Conservation (phyloP, 139 green algal species). For the Coelastrella sp. region DNA sequence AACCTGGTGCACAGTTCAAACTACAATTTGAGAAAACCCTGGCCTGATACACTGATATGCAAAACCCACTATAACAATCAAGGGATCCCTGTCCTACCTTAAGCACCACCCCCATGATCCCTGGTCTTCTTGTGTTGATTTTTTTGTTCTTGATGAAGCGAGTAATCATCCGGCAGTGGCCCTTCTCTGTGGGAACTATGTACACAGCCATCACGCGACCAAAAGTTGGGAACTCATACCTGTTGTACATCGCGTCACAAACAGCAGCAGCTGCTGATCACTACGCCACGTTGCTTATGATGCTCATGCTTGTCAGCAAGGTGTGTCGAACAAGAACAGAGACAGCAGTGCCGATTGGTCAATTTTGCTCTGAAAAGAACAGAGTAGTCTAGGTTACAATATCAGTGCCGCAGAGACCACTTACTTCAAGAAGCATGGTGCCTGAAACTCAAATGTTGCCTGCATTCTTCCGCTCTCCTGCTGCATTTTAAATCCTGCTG, state of each 20-base stretch:
- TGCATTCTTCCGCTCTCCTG: slow-evolving; percentile 19
- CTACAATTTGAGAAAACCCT: no score
- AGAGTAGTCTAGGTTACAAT: no score
- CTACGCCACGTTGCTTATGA: neutral
- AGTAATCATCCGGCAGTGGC: slow-evolving; percentile 44
- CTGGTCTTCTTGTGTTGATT: neutral
- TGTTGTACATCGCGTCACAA: neutral
- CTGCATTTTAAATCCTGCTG: slow-evolving; percentile 39
- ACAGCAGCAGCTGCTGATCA: neutral
- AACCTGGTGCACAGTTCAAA: no score
- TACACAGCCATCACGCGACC: slow-evolving; percentile 46
- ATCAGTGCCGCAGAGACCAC: neutral
- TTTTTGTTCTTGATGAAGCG: slow-evolving; percentile 40
- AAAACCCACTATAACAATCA: neutral
- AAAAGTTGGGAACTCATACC: slow-evolving; percentile 45
- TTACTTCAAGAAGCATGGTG: slow-evolving; percentile 51
- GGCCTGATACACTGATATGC: no score
- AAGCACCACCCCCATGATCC: neutral
- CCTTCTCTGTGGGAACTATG: slow-evolving; percentile 38
- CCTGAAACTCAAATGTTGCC: slow-evolving; percentile 40
- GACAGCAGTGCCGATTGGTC: no score
- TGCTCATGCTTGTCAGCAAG: neutral
- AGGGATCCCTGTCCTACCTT: neutral
- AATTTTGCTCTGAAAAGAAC: no score
- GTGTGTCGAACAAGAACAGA: no score